Evolutionary conservation across 495 filamentous ascomycete genomes (phyloP), one percentile per base, ranked within the genome.

Genomic region (Sporormia fimetaria): DNA sequence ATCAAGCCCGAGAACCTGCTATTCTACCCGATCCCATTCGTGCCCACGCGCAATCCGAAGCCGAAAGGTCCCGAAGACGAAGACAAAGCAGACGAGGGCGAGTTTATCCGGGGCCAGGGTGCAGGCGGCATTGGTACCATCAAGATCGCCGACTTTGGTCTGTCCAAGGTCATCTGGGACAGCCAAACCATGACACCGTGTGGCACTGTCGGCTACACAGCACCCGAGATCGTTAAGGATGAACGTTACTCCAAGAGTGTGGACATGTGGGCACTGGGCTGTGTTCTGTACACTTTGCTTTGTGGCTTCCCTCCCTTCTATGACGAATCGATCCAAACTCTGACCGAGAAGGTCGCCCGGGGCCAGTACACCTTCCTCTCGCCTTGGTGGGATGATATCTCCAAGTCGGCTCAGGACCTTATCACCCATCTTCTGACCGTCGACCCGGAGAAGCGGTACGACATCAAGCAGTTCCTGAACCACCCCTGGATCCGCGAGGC

Each of bases 381-480:
- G 8, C 90, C 90, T 0, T 98, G 90, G 90, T 98, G 90, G 90
- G 90, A 98, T 53, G 87, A 95, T 46, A 96, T 96, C 44, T 94
- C 87, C 48, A 88, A 94, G 62, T 77, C 83, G 0, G 90, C 90
- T 1, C 83, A 96, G 57, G 92, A 98, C 54, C 63, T 98, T 4
- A 86, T 98, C 33, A 84, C 83, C 0, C 90, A 96, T 59, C 76
- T 98, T 3, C 69, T 95, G 29, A 87, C 84, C 14, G 87, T 95
- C 37, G 86, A 95, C 57, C 87, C 87, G 3, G 81, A 87, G 32
- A 83, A 88, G 63, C 78, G 87, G 1, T 94, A 83, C 63, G 83
- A 77, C 1, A 95, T 95, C 59, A 72, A 69, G 45, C 74, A 95
- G 49, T 95, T 95, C 65, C 68, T 95, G 38, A 70, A 67, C 22